phyloP scores from a whole-genome alignment of 805 yeast species.

The Hanseniaspora occidentalis region DNA sequence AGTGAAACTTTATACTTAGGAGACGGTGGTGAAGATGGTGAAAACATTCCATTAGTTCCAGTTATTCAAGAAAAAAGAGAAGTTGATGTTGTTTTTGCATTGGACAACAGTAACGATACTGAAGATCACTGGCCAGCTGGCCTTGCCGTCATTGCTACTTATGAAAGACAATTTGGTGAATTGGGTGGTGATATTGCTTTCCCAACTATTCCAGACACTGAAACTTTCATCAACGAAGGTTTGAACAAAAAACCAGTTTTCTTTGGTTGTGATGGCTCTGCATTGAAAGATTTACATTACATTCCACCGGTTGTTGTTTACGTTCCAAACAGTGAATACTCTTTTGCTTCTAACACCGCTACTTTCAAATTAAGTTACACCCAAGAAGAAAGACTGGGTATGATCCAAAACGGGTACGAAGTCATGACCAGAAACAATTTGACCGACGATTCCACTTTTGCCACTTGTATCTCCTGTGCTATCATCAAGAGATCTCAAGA shows the following conservation, averaged over 20 bases:
- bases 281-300: conserved; percentile 41
- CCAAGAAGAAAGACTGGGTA: conserved; percentile 39
- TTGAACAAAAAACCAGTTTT: conserved; percentile 62
- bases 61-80: conserved; percentile 45
- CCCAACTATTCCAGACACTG: conserved; percentile 68
- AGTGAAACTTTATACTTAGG: conserved; percentile 38
- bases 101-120: conserved; percentile 57
- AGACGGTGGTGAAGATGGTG: conserved; percentile 64
- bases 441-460: conserved; percentile 58
- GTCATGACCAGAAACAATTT: conserved; percentile 53
- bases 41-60: conserved; percentile 54
- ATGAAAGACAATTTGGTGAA: conserved; percentile 44
- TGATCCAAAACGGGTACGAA: conserved; percentile 68
- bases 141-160: conserved; percentile 41
- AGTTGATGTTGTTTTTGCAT: conserved; percentile 52
- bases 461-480: conserved; percentile 74
- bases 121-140: conserved; percentile 55
- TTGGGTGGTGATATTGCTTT: conserved; percentile 47
- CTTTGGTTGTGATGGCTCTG: conserved; percentile 68
- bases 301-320: conserved; percentile 71
- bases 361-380: conserved; percentile 55
- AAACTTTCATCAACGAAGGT: conserved; percentile 46
- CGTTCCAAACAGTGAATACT: conserved; percentile 59
- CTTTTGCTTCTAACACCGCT: conserved; percentile 56
- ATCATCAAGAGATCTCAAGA: conserved; percentile 69